Percentiles rank a stretch among this genome's conserved stretches.
Conservation (phyloP, 805 yeast genomes). For the Kuraishia capsulata region DNA sequence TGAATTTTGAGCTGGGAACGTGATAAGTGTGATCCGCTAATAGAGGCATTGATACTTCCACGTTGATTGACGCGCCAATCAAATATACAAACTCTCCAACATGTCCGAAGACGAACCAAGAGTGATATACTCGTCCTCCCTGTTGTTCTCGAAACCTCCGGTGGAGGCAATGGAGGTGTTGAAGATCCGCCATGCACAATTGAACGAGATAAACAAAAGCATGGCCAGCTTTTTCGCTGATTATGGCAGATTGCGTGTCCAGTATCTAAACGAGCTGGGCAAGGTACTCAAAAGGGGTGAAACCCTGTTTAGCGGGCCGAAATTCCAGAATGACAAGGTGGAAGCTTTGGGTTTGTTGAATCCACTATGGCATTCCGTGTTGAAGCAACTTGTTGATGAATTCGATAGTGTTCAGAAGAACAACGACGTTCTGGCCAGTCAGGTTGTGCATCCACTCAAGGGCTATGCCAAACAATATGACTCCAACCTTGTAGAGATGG, state of each 20-base stretch:
- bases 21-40: no score
- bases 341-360: constrained; percentile 37
- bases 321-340: constrained; percentile 36
- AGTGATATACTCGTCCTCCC: constrained; percentile 21
- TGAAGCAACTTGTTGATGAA: constrained; percentile 34
- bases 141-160: constrained; percentile 35
- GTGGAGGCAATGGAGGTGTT: constrained; percentile 51
- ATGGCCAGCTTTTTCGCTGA: constrained; percentile 55
- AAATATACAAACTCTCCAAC: no score
- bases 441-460: constrained; percentile 45
- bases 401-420: constrained; percentile 40
- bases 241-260: constrained; percentile 36
- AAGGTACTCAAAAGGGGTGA: constrained; percentile 24
- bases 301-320: constrained; percentile 26
- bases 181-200: constrained; percentile 45
- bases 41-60: no score
- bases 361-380: constrained; percentile 34
- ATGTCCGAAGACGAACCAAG: constrained; percentile 14
- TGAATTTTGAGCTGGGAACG: no score
- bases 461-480: constrained; percentile 45
- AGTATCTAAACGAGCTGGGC: constrained; percentile 39
- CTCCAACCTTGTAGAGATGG: constrained; percentile 29
- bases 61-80: no score
- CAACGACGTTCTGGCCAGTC: constrained; percentile 36
- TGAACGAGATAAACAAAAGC: constrained; percentile 47